Base-by-base conservation (phyloP, 2,329 filamentous ascomycete genomes). In the Chaetothyriales sp. region DNA sequence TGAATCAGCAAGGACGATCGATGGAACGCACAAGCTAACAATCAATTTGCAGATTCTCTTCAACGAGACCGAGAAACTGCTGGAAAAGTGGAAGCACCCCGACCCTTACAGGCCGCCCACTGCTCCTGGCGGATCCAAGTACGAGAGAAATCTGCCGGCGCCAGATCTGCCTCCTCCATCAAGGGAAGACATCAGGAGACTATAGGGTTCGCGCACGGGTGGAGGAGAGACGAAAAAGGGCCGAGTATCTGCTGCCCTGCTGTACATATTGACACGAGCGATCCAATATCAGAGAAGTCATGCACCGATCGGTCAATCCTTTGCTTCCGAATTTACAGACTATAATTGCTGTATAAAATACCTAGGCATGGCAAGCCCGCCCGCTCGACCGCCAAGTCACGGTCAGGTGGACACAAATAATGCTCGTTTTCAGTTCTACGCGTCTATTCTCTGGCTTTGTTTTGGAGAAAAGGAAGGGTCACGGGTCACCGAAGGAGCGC, bases 1-100 rank as follows among this genome's bases (percentile, higher is more conserved):
- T 39, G 32, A 6, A 25, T 25, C 6, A 3, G 19, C 20, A 47
- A n/a, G n/a, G n/a, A n/a, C n/a, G n/a, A n/a, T n/a, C n/a, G n/a
- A n/a, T n/a, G n/a, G n/a, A n/a, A n/a, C n/a, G n/a, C n/a, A n/a
- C n/a, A n/a, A n/a, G n/a, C n/a, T n/a, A n/a, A n/a, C n/a, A n/a
- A n/a, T n/a, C n/a, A n/a, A n/a, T n/a, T n/a, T n/a, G n/a, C 58
- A 98, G 92, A 80, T 80, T 47, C 70, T 98, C 52, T 76, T 96
- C 58, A 79, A 81, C 55, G 88, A 95, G 71, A 90, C 92, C 3
- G 89, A 96, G 68, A 83, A 83, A 60, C 66, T 95, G 53, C 73
- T 98, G 56, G 80, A 92, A 63, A 85, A 83, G 68, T 98, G 90
- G 90, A 96, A 96, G 72, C 92, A 98, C 65, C 92, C 92, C 2